phyloP scores from a whole-genome alignment of 1,284 basidiomycete genomes.

The Sphaerobolus stellatus region DNA sequence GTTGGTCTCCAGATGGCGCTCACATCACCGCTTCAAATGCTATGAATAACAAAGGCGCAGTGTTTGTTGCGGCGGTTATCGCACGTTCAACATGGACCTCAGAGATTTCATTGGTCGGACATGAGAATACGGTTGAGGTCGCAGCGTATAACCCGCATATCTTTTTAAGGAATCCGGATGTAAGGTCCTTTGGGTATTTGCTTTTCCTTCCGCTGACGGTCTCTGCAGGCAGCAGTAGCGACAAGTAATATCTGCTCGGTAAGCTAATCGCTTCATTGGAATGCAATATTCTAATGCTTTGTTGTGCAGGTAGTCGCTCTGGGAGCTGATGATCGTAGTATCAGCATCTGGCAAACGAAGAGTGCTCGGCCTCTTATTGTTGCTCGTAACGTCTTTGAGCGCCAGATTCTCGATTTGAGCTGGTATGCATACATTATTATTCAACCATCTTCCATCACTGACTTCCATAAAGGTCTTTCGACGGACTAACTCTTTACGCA shows the following conservation, averaged over 20 bases:
- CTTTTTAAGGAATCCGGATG: constrained; percentile 73
- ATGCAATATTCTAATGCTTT: constrained; percentile 24
- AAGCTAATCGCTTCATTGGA: constrained; percentile 9
- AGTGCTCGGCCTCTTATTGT: constrained; percentile 88
- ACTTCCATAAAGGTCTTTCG: constrained; percentile 68
- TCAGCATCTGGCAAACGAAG: constrained; percentile 94
- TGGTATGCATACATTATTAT: constrained; percentile 59
- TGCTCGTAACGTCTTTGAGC: constrained; percentile 89
- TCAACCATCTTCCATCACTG: not conserved
- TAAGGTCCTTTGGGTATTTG: not conserved
- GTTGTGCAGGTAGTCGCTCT: constrained; percentile 70
- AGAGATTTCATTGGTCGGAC: constrained; percentile 92
- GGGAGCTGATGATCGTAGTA: constrained; percentile 84
- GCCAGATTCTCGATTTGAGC: constrained; percentile 92
- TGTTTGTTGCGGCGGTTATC: constrained; percentile 96
- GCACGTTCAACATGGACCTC: constrained; percentile 84
- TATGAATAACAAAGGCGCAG: constrained; percentile 91
- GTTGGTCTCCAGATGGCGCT: constrained; percentile 99
- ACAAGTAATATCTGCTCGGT: constrained; percentile 77
- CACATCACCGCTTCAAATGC: constrained; percentile 97
- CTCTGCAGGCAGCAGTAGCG: constrained; percentile 45
- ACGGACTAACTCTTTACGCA: constrained; percentile 90
- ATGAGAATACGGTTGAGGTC: constrained; percentile 97
- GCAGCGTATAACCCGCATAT: constrained; percentile 91
- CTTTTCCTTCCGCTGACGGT: not conserved